Base-by-base conservation (phyloP, 257 asterid species). In the Dorcoceras hygrometricum region DNA sequence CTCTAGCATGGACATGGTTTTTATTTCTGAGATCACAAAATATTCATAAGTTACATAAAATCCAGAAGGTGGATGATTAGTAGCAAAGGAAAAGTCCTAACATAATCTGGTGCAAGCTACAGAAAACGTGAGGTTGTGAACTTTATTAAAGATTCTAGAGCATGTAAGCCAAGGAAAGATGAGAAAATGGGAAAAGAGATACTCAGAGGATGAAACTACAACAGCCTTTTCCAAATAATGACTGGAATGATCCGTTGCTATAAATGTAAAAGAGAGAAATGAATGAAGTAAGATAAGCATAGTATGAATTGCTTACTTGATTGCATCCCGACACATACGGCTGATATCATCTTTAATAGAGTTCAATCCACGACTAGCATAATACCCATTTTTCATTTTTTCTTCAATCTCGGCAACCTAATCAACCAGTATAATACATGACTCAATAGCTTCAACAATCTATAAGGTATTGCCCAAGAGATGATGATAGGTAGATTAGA, bases 301-400 rank as follows among this genome's bases (percentile, higher is more conserved):
- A 63, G 67, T 23, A 43, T 6, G 63, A n/a, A 67, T 51, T 57
- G 81, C 95, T 84, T 84, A 90, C 99, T 80, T 90, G 69, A 94
- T 91, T 34, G 96, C 99, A 71, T 88, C 96, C 70, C 84, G 81
- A 69, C 99, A 94, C 96, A 94, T 90, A 46, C 87, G 87, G 29
- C 95, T 77, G 65, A 94, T 88, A 78, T 94, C 97, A 55, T 88
- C 99, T 76, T 88, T 94, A 77, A 91, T 68, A 70, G 92, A 79
- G 58, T 76, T 90, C 80, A 90, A 80, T 69, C 99, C 99, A 69
- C 92, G 96, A 31, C 79, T 74, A 19, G 87, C 82, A 78, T 94
- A 94, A 77, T 88, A 87, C 63, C 99, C 99, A 78, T 69, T 88
- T 73, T 73, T 81, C 82, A 94, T 87, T 84, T 83, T 88, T 64